phyloP scores from a whole-genome alignment of 495 filamentous ascomycete species.

The Hypoxylon lenormandii region DNA sequence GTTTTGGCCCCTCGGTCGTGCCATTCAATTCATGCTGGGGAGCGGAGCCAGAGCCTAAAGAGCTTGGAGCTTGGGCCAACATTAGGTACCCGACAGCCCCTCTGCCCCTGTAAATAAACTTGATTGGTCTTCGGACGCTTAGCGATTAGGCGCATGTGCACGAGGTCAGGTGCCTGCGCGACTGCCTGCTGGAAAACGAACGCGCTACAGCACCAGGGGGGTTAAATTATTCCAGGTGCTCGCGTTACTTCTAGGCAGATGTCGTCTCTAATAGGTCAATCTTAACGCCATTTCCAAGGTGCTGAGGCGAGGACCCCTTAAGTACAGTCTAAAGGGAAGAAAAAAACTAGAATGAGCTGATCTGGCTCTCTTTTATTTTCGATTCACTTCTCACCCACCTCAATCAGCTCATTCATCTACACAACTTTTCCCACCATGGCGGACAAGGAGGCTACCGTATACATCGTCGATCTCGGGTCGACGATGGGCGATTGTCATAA shows the following conservation, averaged over 20 bases:
- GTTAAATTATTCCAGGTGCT: constrained; percentile 9
- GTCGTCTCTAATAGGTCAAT: constrained; percentile 19
- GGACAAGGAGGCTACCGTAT: constrained; percentile 92
- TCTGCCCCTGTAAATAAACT: background rate
- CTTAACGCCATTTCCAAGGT: constrained; percentile 1
- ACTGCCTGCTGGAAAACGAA: constrained; percentile 26
- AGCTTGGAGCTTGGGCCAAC: constrained; percentile 23
- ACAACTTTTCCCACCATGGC: constrained; percentile 71
- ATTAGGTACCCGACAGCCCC: background rate
- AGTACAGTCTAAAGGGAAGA: background rate
- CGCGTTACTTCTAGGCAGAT: constrained; percentile 35
- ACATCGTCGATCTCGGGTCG: constrained; percentile 84
- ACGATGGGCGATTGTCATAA: constrained; percentile 82
- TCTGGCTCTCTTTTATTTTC: constrained; percentile 1
- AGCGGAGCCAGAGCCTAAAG: background rate
- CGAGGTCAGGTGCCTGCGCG: constrained; percentile 47
- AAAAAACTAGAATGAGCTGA: background rate
- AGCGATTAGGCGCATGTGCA: constrained; percentile 51
- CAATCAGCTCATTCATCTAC: background rate
- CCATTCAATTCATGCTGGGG: constrained; percentile 19
- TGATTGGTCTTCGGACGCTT: constrained; percentile 21
- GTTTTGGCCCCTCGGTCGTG: constrained; percentile 35
- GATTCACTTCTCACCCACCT: background rate
- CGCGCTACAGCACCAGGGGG: constrained; percentile 4
- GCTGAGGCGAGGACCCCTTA: background rate